Base-by-base conservation (phyloP, 495 filamentous ascomycete species). In the Echria macrotheca region DNA sequence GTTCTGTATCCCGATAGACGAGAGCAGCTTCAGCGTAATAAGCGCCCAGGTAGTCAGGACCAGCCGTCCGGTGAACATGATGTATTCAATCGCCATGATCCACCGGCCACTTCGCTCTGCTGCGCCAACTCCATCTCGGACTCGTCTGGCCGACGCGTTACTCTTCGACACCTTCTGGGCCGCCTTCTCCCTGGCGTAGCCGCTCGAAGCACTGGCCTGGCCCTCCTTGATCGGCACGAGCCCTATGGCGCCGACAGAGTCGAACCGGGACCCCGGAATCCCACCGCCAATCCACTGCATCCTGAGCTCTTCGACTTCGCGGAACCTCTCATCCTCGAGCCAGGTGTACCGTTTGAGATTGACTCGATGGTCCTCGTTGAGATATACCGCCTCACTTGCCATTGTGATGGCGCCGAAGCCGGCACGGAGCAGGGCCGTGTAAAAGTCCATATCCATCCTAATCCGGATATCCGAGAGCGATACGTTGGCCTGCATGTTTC, bases 371-470 rank as follows among this genome's bases (percentile, higher is more conserved):
- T 90, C 89, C 68, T 97, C 93, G 44, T 95, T 91, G 17, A 98
- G 74, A 60, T 94, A 98, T 0, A 97, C 94, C 0, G 93, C 91
- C 63, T 97, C 89, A 52, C 87, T 94, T 0, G 94, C 93, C 54
- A 91, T 89, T 1, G 89, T 95, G 40, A 97, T 77, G 28, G 88
- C 82, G 14, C 79, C 79, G 55, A 95, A 97, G 0, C 93, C 93
- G 25, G 86, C 75, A 40, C 88, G 84, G 12, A 97, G 77, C 6
- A 97, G 74, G 0, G 89, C 83, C 0, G 87, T 95, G 61, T 96
- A 98, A 65, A 97, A 96, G 57, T 98, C 94, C 68, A 96, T 91
- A 40, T 85, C 79, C 75, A 83, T 80, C 14, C 82, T 85, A 36
- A 98, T 75, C 5, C 81, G 80, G 31, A 95, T 79, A 22, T 81